These are phyloP conservation scores for Grammothele lineata DNA, from an alignment of 768 basidiomycete genomes.

Conservation along the genomic window DNA sequence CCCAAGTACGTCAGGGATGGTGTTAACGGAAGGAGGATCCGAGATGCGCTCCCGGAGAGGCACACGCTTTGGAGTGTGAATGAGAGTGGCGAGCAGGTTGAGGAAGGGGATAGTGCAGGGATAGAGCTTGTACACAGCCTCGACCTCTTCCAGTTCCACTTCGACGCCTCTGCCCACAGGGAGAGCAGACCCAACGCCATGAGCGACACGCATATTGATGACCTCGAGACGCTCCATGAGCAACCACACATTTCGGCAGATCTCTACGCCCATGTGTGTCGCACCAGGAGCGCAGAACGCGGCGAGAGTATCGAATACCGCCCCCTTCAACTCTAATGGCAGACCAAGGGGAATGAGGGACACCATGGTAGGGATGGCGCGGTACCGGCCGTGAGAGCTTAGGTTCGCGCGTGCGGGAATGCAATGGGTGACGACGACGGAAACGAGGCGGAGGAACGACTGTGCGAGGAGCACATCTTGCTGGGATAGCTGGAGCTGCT, in stretches of 20 bases:
- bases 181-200: slow-evolving; percentile 41
- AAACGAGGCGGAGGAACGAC: slow-evolving; percentile 75
- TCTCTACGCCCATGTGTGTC: slow-evolving; percentile 65
- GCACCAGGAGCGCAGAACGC: slow-evolving; percentile 84
- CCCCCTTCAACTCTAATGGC: slow-evolving; percentile 89
- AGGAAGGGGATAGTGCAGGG: slow-evolving; percentile 90
- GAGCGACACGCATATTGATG: slow-evolving; percentile 60
- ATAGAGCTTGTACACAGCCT: slow-evolving; percentile 72
- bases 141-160: slow-evolving; percentile 84
- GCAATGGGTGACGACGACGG: slow-evolving; percentile 71
- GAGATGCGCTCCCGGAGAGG: slow-evolving; percentile 54
- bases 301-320: slow-evolving; percentile 73
- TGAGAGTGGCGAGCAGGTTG: slow-evolving; percentile 71
- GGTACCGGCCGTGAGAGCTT: slow-evolving; percentile 70
- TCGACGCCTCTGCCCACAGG: slow-evolving; percentile 74
- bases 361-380: slow-evolving; percentile 76
- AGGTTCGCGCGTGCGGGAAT: slow-evolving; percentile 76
- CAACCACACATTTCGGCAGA: slow-evolving; percentile 79
- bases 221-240: slow-evolving; percentile 83
- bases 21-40: slow-evolving; percentile 60
- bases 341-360: slow-evolving; percentile 74
- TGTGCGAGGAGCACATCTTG: slow-evolving; percentile 78
- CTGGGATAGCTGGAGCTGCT: slow-evolving; percentile 47
- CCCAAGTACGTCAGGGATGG: slow-evolving; percentile 77
- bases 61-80: slow-evolving; percentile 78